Conservation (phyloP, 2,329 filamentous ascomycete species). For the Penicillium psychrosexuale region DNA sequence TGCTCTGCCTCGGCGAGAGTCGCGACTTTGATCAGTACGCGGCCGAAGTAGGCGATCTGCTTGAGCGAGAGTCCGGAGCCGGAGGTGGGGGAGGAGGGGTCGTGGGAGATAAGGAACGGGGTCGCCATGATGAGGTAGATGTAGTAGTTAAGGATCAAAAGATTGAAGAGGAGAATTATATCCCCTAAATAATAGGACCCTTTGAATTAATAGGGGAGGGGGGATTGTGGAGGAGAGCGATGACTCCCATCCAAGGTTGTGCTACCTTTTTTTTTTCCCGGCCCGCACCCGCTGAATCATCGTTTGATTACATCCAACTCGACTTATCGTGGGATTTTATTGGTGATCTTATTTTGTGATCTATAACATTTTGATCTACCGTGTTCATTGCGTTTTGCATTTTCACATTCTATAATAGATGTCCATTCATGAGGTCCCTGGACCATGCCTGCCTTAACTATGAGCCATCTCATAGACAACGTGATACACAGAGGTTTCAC, state of each 20-base stretch:
- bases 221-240: slow-evolving; percentile 7
- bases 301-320: not conserved
- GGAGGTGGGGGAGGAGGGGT: slow-evolving; percentile 44
- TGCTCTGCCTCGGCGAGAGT: slow-evolving; percentile 39
- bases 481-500: slow-evolving; percentile 42
- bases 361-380: not conserved
- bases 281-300: slow-evolving; percentile 20
- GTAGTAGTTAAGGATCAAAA: slow-evolving; percentile 1
- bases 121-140: slow-evolving; percentile 37
- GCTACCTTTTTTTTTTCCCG: slow-evolving; percentile 13
- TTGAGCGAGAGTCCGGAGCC: slow-evolving; percentile 54
- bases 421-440: not conserved
- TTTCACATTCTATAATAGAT: not conserved
- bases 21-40: slow-evolving; percentile 54
- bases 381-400: not conserved
- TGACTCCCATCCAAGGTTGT: slow-evolving; percentile 15
- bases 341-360: not conserved
- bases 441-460: not conserved
- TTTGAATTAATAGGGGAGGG: not conserved
- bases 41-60: slow-evolving; percentile 58
- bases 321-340: not conserved
- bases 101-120: slow-evolving; percentile 42
- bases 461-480: slow-evolving; percentile 36
- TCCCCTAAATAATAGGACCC: slow-evolving; percentile 12
- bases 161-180: slow-evolving; percentile 9